Conservation (phyloP, 2,329 filamentous ascomycete species). For the Blastomyces gilchristii region DNA sequence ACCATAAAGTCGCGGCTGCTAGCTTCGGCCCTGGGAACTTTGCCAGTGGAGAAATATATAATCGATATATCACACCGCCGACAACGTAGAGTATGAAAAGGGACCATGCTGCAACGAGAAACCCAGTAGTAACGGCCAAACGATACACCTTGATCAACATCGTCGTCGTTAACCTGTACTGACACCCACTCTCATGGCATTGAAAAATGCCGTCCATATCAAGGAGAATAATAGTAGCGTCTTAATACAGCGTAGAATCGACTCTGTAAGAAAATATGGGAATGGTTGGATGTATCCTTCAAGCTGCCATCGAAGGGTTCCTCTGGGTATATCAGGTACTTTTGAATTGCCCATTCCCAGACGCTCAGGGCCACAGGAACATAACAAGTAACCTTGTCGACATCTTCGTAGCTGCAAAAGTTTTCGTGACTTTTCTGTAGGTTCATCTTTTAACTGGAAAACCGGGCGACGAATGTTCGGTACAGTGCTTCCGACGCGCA, state of each 20-base stretch:
- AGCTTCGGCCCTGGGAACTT: conserved; percentile 22
- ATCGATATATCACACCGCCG: conserved; percentile 15
- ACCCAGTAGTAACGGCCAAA: neutral
- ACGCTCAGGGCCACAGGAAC: neutral
- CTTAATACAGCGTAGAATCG: neutral
- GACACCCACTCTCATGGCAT: neutral
- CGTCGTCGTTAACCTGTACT: neutral
- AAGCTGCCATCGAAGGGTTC: neutral
- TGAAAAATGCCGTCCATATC: neutral
- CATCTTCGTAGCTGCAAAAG: neutral
- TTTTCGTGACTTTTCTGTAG: neutral
- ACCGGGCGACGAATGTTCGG: neutral
- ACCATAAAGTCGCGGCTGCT: conserved; percentile 20
- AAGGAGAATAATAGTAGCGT: neutral
- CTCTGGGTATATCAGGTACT: no score
- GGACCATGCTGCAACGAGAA: neutral
- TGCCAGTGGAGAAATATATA: conserved; percentile 21
- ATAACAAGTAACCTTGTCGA: neutral
- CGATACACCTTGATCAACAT: neutral
- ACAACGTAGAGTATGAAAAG: conserved; percentile 3
- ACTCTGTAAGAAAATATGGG: neutral
- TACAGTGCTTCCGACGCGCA: no score
- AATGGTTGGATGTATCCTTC: neutral
- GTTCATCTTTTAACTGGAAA: neutral
- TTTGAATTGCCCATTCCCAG: no score